phyloP scores from a whole-genome alignment of 1,139 yeast species.

The Sugiyamaella pinicola region DNA sequence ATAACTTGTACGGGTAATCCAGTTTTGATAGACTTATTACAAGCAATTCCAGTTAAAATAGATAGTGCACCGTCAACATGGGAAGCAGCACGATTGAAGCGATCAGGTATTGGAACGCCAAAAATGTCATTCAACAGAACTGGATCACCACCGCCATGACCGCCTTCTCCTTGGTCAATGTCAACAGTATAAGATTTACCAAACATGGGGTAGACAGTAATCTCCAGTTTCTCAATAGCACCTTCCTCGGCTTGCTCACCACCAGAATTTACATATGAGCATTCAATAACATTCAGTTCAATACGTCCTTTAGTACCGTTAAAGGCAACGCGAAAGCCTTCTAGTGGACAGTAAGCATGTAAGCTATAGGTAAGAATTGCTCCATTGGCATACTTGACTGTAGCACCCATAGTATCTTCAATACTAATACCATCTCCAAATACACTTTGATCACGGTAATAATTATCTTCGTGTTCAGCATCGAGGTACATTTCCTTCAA shows the following conservation, averaged over 20 bases:
- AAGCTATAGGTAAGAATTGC: constrained; percentile 26
- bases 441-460: constrained; percentile 28
- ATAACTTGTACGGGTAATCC: constrained; percentile 26
- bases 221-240: constrained; percentile 24
- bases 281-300: constrained; percentile 25
- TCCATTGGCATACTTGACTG: constrained; percentile 26
- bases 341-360: constrained; percentile 26
- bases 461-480: constrained; percentile 28
- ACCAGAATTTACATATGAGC: constrained; percentile 28
- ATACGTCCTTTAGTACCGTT: constrained; percentile 28
- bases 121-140: constrained; percentile 26
- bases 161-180: constrained; percentile 24
- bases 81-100: constrained; percentile 28
- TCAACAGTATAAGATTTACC: constrained; percentile 24
- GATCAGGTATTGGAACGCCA: constrained; percentile 26
- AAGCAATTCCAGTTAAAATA: constrained; percentile 27
- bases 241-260: constrained; percentile 26
- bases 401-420: constrained; percentile 27
- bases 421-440: constrained; percentile 29
- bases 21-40: constrained; percentile 25
- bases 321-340: constrained; percentile 27
- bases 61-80: constrained; percentile 29
- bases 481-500: constrained; percentile 26
- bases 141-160: constrained; percentile 29
- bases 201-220: constrained; percentile 26